Percentiles rank a stretch among this genome's conserved stretches.
Evolutionary conservation across 164 flowering plant genomes (phyloP).

Genomic region (Buxus sempervirens): DNA sequence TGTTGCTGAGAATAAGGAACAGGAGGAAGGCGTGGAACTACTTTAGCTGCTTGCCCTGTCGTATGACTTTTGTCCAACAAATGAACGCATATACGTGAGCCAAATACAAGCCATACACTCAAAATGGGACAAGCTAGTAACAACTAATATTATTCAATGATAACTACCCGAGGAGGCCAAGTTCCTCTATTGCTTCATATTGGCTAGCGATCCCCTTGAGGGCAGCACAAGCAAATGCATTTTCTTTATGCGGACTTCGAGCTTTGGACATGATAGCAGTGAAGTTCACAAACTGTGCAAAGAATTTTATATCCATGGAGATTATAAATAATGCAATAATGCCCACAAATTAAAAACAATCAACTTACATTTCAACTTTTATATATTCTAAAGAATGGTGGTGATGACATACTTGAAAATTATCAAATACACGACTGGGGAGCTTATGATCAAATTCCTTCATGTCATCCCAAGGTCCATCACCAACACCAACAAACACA

Average conservation of each 20-base stretch:
- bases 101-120: not conserved
- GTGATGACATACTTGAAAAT: conserved; percentile 56
- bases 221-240: conserved; percentile 83
- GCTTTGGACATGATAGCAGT: conserved; percentile 57
- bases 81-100: not conserved
- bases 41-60: conserved; percentile 50
- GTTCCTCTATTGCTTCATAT: conserved; percentile 55
- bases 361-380: not conserved
- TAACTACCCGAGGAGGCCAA: conserved; percentile 51
- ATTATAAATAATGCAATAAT: not conserved
- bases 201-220: conserved; percentile 82
- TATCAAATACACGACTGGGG: conserved; percentile 69
- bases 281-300: conserved; percentile 71
- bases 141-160: not conserved
- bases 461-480: conserved; percentile 92
- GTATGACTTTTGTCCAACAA: conserved; percentile 27
- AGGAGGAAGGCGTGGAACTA: conserved; percentile 63
- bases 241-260: conserved; percentile 40
- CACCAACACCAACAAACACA: conserved; percentile 77
- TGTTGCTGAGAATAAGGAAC: conserved; percentile 25
- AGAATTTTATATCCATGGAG: not conserved
- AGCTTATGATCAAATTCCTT: conserved; percentile 66
- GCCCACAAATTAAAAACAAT: no score
- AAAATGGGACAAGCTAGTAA: not conserved
- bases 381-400: not conserved